Evolutionary conservation across 2,329 filamentous ascomycete genomes (phyloP), one percentile per base, ranked within the genome.

Genomic region (Colletotrichum gigasporum): DNA sequence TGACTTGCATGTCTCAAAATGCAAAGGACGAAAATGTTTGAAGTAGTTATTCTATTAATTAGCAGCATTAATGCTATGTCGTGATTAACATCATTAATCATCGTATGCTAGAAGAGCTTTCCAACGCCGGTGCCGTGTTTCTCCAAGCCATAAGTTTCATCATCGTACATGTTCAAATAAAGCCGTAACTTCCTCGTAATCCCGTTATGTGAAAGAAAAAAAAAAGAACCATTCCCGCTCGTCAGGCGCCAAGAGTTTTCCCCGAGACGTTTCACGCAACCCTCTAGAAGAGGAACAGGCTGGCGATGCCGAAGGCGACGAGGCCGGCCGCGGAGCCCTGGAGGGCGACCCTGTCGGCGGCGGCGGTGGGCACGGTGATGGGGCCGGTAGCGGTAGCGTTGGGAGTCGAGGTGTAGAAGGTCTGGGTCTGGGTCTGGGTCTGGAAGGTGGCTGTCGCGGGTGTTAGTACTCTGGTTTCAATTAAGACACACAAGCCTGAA

Each of bases 261-360:
- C n/a, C n/a, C n/a, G n/a, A n/a, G n/a, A n/a, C n/a, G n/a, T n/a
- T n/a, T n/a, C n/a, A n/a, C n/a, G n/a, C n/a, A n/a, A 4, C 32
- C 30, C 4, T 5, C 67, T 71, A 78, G 58, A 77, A 48, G 69
- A 77, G 70, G 67, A 77, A 71, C 50, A 78, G 67, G 16, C 75
- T 73, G 70, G 78, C 72, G 68, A 76, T 74, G 66, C 74, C 75
- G 63, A 78, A 78, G 34, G 74, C 76, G 59, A 78, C 56, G n/a
- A 78, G 69, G 32, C 76, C 76, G 41, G 67, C 72, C 65, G 75
- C 72, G 50, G 76, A 78, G 45, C 69, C 68, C 65, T 76, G 70
- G 73, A 76, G 55, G 22, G 32, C 14, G 44, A 65, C 44, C 58
- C 47, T 63, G 51, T 63, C 61, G 52, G 63, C 68, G 14, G 74